phyloP scores from a whole-genome alignment of 768 basidiomycete species.

The Hericium coralloides region DNA sequence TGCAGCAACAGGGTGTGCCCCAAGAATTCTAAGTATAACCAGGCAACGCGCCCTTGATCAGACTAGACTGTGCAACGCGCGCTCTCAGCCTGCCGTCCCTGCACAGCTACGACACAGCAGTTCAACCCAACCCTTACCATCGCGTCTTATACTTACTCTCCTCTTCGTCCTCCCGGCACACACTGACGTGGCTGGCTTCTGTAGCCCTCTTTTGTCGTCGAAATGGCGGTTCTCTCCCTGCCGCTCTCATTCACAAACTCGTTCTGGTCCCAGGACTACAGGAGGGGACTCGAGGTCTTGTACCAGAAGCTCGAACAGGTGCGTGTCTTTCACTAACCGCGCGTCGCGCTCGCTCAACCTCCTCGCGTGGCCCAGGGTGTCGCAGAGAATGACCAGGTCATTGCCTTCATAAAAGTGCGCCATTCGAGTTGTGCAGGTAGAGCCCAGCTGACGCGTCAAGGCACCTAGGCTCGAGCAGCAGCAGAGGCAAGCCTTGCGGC shows the following conservation, averaged over 20 bases:
- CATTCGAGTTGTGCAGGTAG: background rate
- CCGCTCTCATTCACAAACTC: conserved; percentile 88
- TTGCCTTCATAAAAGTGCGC: conserved; percentile 69
- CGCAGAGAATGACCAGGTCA: conserved; percentile 75
- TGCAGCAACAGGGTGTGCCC: too few relatives aligned
- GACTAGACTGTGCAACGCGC: background rate
- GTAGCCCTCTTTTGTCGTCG: background rate
- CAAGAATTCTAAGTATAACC: too few relatives aligned
- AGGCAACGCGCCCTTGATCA: too few relatives aligned
- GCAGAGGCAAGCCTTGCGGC: conserved; percentile 62
- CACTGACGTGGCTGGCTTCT: background rate
- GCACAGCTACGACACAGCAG: background rate
- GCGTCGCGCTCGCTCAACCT: conserved; percentile 11
- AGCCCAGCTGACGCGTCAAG: background rate
- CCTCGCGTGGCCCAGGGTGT: conserved; percentile 44
- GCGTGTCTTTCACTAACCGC: conserved; percentile 1
- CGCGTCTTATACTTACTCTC: background rate
- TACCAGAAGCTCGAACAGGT: conserved; percentile 76
- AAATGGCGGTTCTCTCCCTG: conserved; percentile 83
- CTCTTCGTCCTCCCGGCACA: background rate
- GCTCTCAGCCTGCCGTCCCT: background rate
- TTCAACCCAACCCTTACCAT: background rate
- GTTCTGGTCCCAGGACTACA: conserved; percentile 92
- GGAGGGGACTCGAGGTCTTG: conserved; percentile 71
- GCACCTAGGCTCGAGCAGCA: conserved; percentile 54